Base-by-base conservation (phyloP, 2,329 filamentous ascomycete genomes). In the Chaetothyriales sp. region DNA sequence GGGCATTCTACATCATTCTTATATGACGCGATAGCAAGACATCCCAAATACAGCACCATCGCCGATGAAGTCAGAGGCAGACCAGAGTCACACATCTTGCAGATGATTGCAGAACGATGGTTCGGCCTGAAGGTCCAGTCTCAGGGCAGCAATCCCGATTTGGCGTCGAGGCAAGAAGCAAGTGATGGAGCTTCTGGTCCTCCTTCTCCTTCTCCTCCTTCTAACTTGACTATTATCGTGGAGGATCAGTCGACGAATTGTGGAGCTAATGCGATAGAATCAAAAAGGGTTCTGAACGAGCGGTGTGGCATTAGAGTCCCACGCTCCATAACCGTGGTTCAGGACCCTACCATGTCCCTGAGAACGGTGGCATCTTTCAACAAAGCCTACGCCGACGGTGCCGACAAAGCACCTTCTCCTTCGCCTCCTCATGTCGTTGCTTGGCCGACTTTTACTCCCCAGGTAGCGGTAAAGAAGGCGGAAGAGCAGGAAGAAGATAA, bases 181-280 rank as follows among this genome's bases (percentile, higher is more conserved):
- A 10, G 56, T 68, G 28, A 36, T 36, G 22, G 3, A 18, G 57
- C 50, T 9, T 53, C 48, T 2, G 44, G n/a, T n/a, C n/a, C n/a
- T n/a, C n/a, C n/a, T n/a, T n/a, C n/a, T n/a, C n/a, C n/a, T n/a
- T n/a, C n/a, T n/a, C n/a, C n/a, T n/a, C n/a, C 52, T 12, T 60
- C 63, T 9, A 36, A 36, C 28, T 63, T 64, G 18, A 56, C 49
- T 6, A 60, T 72, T 18, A 56, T 72, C 2, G 49, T 72, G 6
- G 71, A 73, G 51, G 65, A 70, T 44, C 52, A 62, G n/a, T 72
- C 68, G 0, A 72, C 69, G 0, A 73, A 73, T 51, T 72, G 70
- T 53, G 70, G 70, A 15, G 64, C 65, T 10, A 73, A 73, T 55
- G 70, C 70, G 4, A 56, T 57, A 1, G 61, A 69, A 43, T 66